Base-by-base conservation (phyloP, 352 stramenopile genomes). In the Lagenidium sp. region DNA sequence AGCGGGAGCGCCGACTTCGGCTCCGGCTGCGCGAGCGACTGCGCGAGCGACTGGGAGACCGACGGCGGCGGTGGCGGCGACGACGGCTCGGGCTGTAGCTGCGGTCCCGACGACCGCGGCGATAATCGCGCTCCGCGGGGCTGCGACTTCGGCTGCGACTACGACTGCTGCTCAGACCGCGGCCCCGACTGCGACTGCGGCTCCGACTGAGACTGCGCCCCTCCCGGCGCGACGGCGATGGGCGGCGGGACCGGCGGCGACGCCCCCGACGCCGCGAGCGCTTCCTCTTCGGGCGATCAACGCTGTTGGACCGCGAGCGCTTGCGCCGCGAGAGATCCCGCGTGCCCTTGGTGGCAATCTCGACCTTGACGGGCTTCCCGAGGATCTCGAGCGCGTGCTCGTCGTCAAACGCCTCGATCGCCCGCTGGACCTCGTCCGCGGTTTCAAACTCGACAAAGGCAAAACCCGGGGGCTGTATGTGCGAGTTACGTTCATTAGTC, bases 401-500 rank as follows among this genome's bases (percentile, higher is more conserved):
- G 6, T 53, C 47, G 6, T 50, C 31, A 24, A 68, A 83, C 3
- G 44, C 41, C 12, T 78, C 50, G 8, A 89, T 64, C 0, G 77
- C 80, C 25, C 60, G 46, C 29, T 69, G 36, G 0, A 77, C 80
- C 12, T 66, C 61, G 1, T 68, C 66, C 12, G 52, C 55, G 19
- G 34, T 64, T 28, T 65, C 60, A 38, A 84, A 92, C 5, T 52
- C 57, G 35, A 92, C 68, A 47, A 92, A 92, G 18, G 80, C 80
- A 45, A 92, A 92, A 11, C 80, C 77, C 46, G 80, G 80, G 36
- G 80, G 80, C 70, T 88, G 37, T 34, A 43, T 18, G 1, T 29
- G 53, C 8, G 7, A 13, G 29, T 47, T 26, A 38, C 18, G 36
- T 64, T 28, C 22, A 31, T 6, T 31, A 31, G 6, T 21, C 18